phyloP scores from a whole-genome alignment of 352 stramenopile species.

The Elongisporangium senticosum region DNA sequence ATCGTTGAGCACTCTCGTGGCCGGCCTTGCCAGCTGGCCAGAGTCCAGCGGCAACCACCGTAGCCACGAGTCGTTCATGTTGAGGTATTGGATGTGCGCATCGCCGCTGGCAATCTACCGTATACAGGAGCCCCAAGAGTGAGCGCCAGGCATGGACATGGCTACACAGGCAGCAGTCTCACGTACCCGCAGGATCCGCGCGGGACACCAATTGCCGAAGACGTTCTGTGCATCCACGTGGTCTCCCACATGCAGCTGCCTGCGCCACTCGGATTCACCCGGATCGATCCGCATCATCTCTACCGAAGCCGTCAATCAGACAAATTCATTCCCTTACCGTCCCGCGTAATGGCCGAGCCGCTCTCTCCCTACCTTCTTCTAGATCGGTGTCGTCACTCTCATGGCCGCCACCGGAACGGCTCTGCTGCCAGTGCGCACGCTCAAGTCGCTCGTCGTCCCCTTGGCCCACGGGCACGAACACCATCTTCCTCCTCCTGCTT shows the following conservation, averaged over 20 bases:
- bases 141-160: not conserved
- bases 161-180: not conserved
- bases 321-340: not conserved
- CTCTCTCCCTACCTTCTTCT: conserved; percentile 60
- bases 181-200: conserved; percentile 37
- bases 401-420: conserved; percentile 5
- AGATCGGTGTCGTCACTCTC: conserved; percentile 65
- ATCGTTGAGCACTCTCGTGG: conserved; percentile 61
- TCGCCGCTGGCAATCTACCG: conserved; percentile 51
- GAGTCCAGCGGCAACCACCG: conserved; percentile 66
- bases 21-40: conserved; percentile 44
- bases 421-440: not conserved
- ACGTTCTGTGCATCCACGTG: conserved; percentile 70
- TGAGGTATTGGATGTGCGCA: conserved; percentile 64
- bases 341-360: no score
- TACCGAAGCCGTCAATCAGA: conserved; percentile 14
- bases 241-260: conserved; percentile 57
- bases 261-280: conserved; percentile 64
- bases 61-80: conserved; percentile 78
- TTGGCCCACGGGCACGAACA: conserved; percentile 33
- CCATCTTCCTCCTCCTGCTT: conserved; percentile 28
- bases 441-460: conserved; percentile 3
- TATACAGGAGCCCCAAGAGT: not conserved
- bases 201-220: conserved; percentile 83
- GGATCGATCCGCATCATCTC: conserved; percentile 82